Percentiles rank a stretch among this genome's conserved stretches.
These are phyloP conservation scores for Phlyctochytrium planicorne DNA, from an alignment of 192 early-diverging fungal genomes.

Conservation along the genomic window DNA sequence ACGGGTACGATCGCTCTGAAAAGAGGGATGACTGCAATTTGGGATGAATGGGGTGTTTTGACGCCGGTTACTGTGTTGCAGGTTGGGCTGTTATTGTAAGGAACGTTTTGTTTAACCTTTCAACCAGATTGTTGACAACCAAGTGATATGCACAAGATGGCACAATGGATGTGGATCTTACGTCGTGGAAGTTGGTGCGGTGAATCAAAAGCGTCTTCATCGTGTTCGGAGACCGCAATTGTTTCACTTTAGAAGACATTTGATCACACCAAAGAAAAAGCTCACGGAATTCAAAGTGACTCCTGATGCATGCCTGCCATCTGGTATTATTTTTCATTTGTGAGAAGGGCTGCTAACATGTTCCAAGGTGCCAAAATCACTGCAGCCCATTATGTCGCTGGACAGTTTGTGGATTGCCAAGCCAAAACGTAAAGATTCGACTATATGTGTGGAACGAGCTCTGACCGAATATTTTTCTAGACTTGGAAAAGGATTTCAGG, in stretches of 20 bases:
- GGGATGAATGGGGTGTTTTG: conserved; percentile 90
- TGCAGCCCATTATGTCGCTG: conserved; percentile 91
- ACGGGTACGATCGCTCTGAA: conserved; percentile 84
- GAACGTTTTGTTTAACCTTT: conserved; percentile 1
- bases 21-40: conserved; percentile 92
- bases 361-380: conserved; percentile 48
- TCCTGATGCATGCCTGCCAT: conserved; percentile 78
- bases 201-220: conserved; percentile 34
- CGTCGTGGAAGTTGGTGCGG: conserved; percentile 48
- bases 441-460: no score
- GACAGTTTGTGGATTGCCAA: conserved; percentile 91
- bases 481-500: conserved; percentile 92
- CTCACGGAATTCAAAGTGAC: conserved; percentile 83
- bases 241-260: conserved; percentile 71
- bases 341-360: not conserved
- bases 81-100: conserved; percentile 35
- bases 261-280: conserved; percentile 75
- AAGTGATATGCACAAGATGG: conserved; percentile 45
- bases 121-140: conserved; percentile 41
- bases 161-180: conserved; percentile 33
- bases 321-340: conserved; percentile 57
- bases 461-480: no score
- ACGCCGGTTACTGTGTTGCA: conserved; percentile 88
- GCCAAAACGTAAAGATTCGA: conserved; percentile 68
- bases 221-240: conserved; percentile 69